Percentiles rank a stretch among this genome's conserved stretches.
Conservation (phyloP, 176 grass and related monocot genomes). For the barley (Hordeum vulgare) region MorexV3_pseudomolecules_assembly NC_058520.1:96468518-96469017, state of each 20-base stretch:
- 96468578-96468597: constrained; percentile 56
- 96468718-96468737: constrained; percentile 72
- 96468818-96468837: neutral
- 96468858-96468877: neutral
- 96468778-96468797: constrained; percentile 85
- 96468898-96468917: neutral
- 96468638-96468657: constrained; percentile 67
- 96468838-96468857: neutral
- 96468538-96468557: constrained; percentile 67
- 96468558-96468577: constrained; percentile 80
- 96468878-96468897: neutral
- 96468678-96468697: constrained; percentile 72
- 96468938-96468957: neutral
- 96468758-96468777: neutral
- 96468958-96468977: neutral
- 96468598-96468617: constrained; percentile 41
- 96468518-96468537: constrained; percentile 58
- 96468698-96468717: constrained; percentile 90
- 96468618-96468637: constrained; percentile 49
- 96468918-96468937: neutral
- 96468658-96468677: constrained; percentile 56
- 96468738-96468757: constrained; percentile 53
- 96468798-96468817: constrained; percentile 84
- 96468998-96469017: neutral
- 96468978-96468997: neutral